These are phyloP conservation scores for Globisporangium solare DNA, from an alignment of 352 stramenopile species.

Conservation along the genomic window DNA sequence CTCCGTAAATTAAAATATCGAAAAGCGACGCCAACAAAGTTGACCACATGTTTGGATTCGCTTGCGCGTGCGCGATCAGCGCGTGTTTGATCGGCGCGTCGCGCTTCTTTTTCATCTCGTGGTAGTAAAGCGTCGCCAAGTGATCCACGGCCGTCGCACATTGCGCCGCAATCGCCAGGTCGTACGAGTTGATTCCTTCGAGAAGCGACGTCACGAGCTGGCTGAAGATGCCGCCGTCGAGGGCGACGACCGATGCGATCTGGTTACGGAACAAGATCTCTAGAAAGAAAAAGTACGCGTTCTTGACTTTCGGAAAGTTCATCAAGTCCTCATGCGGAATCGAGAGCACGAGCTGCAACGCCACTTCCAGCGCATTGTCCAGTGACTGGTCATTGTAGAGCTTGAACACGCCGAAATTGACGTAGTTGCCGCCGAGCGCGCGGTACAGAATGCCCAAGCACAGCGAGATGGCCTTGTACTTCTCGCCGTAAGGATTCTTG, in stretches of 20 bases:
- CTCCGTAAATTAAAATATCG: conserved; percentile 96
- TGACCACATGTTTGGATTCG: conserved; percentile 92
- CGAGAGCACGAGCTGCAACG: conserved; percentile 92
- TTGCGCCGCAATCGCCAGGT: conserved; percentile 91
- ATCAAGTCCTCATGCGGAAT: conserved; percentile 96
- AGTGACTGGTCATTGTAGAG: conserved; percentile 96
- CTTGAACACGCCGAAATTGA: conserved; percentile 99
- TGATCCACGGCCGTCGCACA: conserved; percentile 97
- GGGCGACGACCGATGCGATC: conserved; percentile 89
- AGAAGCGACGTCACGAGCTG: conserved; percentile 94
- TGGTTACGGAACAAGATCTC: conserved; percentile 99
- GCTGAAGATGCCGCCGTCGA: conserved; percentile 94
- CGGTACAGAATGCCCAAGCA: conserved; percentile 90
- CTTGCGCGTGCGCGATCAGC: conserved; percentile 88
- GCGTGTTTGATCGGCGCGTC: conserved; percentile 93
- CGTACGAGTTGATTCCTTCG: conserved; percentile 86
- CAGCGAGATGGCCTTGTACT: conserved; percentile 97
- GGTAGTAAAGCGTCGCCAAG: conserved; percentile 90
- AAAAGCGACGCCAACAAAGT: conserved; percentile 90
- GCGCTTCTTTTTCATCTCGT: conserved; percentile 95
- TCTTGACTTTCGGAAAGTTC: conserved; percentile 97
- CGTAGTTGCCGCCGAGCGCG: conserved; percentile 92
- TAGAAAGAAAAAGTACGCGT: conserved; percentile 97
- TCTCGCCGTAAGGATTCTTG: conserved; percentile 93
- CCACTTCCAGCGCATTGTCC: conserved; percentile 93